A percentile compares a stretch with the other conserved stretches of the same genome.
Evolutionary conservation across 176 grass and related monocot species (phyloP).

Genomic region (Oryza brachyantha): DNA sequence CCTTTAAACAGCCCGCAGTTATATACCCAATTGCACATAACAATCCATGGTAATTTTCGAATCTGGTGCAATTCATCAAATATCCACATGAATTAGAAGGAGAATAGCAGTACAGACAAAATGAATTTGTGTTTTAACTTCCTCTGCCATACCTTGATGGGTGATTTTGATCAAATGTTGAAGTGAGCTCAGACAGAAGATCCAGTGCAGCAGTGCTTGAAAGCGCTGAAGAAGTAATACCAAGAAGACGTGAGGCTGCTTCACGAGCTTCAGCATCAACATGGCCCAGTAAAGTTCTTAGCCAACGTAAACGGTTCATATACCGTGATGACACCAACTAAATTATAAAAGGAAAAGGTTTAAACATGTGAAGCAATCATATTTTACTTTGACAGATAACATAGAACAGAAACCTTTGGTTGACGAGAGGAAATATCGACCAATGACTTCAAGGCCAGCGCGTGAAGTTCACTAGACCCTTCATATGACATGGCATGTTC

Average conservation of each 20-base stretch:
- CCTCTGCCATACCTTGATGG: slow-evolving; percentile 76
- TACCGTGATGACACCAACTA: slow-evolving; percentile 77
- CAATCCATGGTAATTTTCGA: slow-evolving; percentile 81
- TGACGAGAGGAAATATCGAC: slow-evolving; percentile 76
- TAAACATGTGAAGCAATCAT: slow-evolving; percentile 29
- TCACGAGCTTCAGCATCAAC: slow-evolving; percentile 88
- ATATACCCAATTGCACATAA: slow-evolving; percentile 80
- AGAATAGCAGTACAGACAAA: not conserved
- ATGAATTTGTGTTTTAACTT: not conserved
- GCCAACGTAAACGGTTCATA: slow-evolving; percentile 64
- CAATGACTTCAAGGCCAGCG: slow-evolving; percentile 78
- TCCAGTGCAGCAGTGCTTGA: slow-evolving; percentile 54
- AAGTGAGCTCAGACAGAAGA: slow-evolving; percentile 72
- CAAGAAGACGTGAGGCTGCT: slow-evolving; percentile 66
- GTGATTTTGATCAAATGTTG: slow-evolving; percentile 42
- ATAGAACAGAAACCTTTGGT: slow-evolving; percentile 56
- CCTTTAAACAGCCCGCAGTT: slow-evolving; percentile 76
- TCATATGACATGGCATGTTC: slow-evolving; percentile 89
- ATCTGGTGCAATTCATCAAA: slow-evolving; percentile 59
- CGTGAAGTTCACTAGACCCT: slow-evolving; percentile 84
- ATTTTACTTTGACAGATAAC: slow-evolving; percentile 6
- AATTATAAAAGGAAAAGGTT: slow-evolving; percentile 19
- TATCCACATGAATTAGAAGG: slow-evolving; percentile 32
- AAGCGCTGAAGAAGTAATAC: slow-evolving; percentile 72
- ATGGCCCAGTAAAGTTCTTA: slow-evolving; percentile 73